Base-by-base conservation (phyloP, 768 basidiomycete genomes). In the Lactarius tabidus region DNA sequence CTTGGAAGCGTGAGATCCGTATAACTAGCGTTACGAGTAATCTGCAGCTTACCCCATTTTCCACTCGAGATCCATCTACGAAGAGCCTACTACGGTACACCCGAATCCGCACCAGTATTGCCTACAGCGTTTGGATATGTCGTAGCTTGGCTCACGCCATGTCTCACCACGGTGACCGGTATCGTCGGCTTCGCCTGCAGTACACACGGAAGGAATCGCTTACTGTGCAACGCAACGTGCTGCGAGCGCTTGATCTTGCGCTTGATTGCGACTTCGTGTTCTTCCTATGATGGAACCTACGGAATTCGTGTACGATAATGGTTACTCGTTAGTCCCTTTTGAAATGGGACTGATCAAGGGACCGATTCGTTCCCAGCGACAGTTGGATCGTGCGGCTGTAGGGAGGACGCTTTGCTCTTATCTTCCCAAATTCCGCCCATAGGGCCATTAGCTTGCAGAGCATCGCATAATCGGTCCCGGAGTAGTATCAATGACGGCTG, bases 111-210 rank as follows among this genome's bases (percentile, higher is more conserved):
- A 70, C 20, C 63, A 35, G 2, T 67, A 36, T 36, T 65, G 58
- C 31, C 68, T 64, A n/a, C 75, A 71, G n/a, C 36, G 59, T 12
- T 73, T 70, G 14, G 79, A 82, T 72, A 76, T 78, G 78, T 65
- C 75, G 74, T 0, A 82, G 81, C n/a, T 45, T n/a, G 43, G 41
- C 41, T 43, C 20, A 20, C 18, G 6, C 41, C 10, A 18, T 45
- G 43, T 45, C 39, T 78, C 73, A 7, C 82, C 84, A 69, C 82
- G 82, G 0, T 82, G 82, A 6, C 82, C 79, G 33, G 3, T 80
- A 71, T 79, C 78, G 68, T 85, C 82, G 67, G 84, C 9, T 76
- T 74, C 2, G 75, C 73, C 73, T 62, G n/a, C n/a, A n/a, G n/a
- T n/a, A n/a, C n/a, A n/a, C n/a, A 2, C 39, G 66, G 2, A 60